These are phyloP conservation scores for Penicillium malachiteum DNA, from an alignment of 495 filamentous ascomycete genomes.

Conservation along the genomic window DNA sequence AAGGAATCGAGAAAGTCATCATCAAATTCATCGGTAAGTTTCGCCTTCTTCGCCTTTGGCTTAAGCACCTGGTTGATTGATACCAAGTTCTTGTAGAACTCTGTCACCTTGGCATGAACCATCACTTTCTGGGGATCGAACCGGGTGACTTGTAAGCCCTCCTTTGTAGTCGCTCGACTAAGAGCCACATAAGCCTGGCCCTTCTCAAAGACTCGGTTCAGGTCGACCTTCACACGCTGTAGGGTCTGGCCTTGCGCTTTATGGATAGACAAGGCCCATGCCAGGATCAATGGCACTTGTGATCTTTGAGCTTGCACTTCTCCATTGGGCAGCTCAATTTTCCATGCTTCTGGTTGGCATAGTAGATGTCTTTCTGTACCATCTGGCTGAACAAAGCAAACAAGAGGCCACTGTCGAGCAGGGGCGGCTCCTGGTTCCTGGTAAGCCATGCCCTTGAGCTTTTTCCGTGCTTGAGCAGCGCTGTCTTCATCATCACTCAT, in stretches of 20 bases:
- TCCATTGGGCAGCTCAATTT: constrained; percentile 92
- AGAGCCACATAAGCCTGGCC: constrained; percentile 65
- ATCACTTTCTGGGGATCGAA: constrained; percentile 92
- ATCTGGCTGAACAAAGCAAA: constrained; percentile 76
- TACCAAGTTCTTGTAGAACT: constrained; percentile 80
- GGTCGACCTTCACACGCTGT: constrained; percentile 90
- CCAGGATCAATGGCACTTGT: constrained; percentile 75
- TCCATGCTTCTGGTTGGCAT: constrained; percentile 86
- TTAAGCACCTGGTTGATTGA: constrained; percentile 43
- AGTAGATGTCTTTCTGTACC: constrained; percentile 76
- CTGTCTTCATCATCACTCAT: constrained; percentile 39
- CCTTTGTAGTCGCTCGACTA: constrained; percentile 79
- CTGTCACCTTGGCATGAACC: constrained; percentile 83
- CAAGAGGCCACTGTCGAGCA: constrained; percentile 68
- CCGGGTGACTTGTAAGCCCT: constrained; percentile 81
- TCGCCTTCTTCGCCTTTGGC: constrained; percentile 17
- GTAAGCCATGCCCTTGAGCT: constrained; percentile 46
- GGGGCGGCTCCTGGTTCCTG: constrained; percentile 32
- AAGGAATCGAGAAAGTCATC: constrained; percentile 28
- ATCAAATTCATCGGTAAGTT: constrained; percentile 29
- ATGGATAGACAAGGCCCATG: constrained; percentile 96
- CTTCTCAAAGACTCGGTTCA: constrained; percentile 91
- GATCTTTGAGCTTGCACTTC: constrained; percentile 81
- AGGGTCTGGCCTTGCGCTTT: constrained; percentile 97
- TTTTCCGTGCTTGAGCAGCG: constrained; percentile 44